Evolutionary conservation across 331 rosid species (phyloP), one percentile per base, ranked within the genome.

Genomic region (Acacia pycnantha): DNA sequence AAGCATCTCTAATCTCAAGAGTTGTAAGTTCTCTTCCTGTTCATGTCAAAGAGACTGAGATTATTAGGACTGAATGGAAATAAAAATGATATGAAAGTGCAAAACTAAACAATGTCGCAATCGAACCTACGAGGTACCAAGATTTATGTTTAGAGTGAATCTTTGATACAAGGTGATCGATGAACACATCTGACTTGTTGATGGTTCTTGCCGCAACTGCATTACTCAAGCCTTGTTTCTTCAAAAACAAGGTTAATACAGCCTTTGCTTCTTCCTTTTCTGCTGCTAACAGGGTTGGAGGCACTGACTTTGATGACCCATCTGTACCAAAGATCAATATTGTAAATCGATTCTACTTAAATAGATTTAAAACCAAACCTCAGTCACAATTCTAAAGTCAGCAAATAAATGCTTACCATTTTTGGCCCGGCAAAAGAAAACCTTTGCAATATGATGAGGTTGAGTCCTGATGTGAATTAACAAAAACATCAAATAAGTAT

Each of bases 241-340:
- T 95, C 84, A 95, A 81, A 89, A 93, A 93, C 90, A 92, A 82
- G 81, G 90, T 84, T 68, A 95, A 81, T 54, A 93, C 94, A 71
- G 97, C 99, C 83, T 87, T 93, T 76, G 99, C 96, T 88, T 95
- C 97, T 88, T 93, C 99, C 86, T 92, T 95, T 86, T 95, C 99
- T 64, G 97, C 98, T 26, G 85, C 92, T 82, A 95, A 87, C 68
- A 95, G 86, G 67, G 91, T 87, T 22, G 93, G 87, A 82, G 94
- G 70, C 70, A 90, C 85, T 68, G 79, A 18, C 86, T 80, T 87
- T 58, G 82, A 85, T 0, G 92, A 84, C 46, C 91, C 90, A 35
- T 93, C 84, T 85, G 81, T 62, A 75, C 87, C 93, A 58, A 89
- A 87, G 5, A 68, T 61, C 43, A 40, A 73, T 56, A 69, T 67